Evolutionary conservation across 2,329 filamentous ascomycete genomes (phyloP), one percentile per base, ranked within the genome.

Genomic region (Alternaria longipes): DNA sequence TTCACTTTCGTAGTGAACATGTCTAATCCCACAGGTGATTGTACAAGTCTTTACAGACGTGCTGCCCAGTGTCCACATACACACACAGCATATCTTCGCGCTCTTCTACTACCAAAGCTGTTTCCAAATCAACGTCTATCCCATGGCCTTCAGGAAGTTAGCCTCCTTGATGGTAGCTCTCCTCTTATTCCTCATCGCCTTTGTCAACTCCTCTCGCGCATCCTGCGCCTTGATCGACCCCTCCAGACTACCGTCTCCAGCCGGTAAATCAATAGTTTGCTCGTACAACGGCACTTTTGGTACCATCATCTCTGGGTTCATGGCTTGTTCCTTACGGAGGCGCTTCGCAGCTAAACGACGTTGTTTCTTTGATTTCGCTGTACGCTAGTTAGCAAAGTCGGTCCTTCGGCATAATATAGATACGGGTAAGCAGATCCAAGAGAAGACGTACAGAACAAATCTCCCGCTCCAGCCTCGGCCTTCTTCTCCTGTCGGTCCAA

Each of bases 61-160:
- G 30, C 18, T 12, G 18, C 14, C 32, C 30, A 16, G 14, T n/a
- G n/a, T 38, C 14, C 16, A 16, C 34, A 38, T 16, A 8, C 32
- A 38, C 26, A 8, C 32, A 34, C 28, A 32, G 1, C 44, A 32
- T 32, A 3, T 30, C 8, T 28, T 18, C 8, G 12, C 45, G 16
- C 8, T 36, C 46, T 36, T 16, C 46, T 18, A 32, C 45, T n/a
- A 9, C n/a, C 38, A 40, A 38, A 14, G 14, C 14, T n/a, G 8
- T 18, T n/a, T 38, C 14, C 8, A 9, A 30, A 1, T 8, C 28
- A 30, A 30, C 28, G 14, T n/a, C 59, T 81, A 83, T 9, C 80
- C 74, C 90, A 94, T 92, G 44, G 88, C 87, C 86, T 90, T 91
- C 80, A 95, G 86, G 85, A 93, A 95, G 82, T 95, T 95, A 76